Evolutionary conservation across 2,329 filamentous ascomycete genomes (phyloP), one percentile per base, ranked within the genome.

Genomic region (Teratosphaeria epicoccoides): DNA sequence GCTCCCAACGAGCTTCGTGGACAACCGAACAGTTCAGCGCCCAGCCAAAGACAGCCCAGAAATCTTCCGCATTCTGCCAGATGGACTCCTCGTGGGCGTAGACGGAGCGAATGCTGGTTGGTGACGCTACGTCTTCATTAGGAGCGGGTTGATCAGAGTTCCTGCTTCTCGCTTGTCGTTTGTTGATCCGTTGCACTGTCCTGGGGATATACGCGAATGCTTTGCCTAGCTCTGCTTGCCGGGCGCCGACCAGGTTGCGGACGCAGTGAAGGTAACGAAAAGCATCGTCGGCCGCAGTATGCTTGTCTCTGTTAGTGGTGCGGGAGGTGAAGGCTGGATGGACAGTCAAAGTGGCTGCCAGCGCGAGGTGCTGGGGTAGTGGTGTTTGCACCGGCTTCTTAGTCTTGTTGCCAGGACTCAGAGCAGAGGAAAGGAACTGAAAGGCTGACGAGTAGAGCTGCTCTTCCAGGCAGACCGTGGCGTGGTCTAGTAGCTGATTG

Each of bases 1-100:
- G 78, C 47, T 76, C 77, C 91, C 93, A 97, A 20, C 91, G 78
- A 40, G 79, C 76, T 1, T 82, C 82, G 59, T 91, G 76, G 26
- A 78, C 68, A 1, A 85, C 77, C 49, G 88, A 90, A 71, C 91
- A 97, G 65, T 91, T 93, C 67, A 97, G 89, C 0, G 87, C 85
- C 93, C 93, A 97, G 3, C 91, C 93, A 0, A 93, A 78, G 0
- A 87, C 80, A 43, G 83, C 79, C 88, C 93, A 98, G 62, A 97
- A 94, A 64, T 95, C 88, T 55, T 87, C 82, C 0, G 85, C 87
- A n/a, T 80, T 78, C 14, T 72, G 73, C 81, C 87, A 95, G 1
- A 96, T 57, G 25, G 85, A 84, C 43, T 81, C 76, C 12, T 77
- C 72, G 48, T 80, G 78, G 1, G 84, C 83, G 52, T 88, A 74